Evolutionary conservation across 2,329 filamentous ascomycete species (phyloP), one percentile per base, ranked within the genome.

Genomic region (Chalaropsis ovoidea): DNA sequence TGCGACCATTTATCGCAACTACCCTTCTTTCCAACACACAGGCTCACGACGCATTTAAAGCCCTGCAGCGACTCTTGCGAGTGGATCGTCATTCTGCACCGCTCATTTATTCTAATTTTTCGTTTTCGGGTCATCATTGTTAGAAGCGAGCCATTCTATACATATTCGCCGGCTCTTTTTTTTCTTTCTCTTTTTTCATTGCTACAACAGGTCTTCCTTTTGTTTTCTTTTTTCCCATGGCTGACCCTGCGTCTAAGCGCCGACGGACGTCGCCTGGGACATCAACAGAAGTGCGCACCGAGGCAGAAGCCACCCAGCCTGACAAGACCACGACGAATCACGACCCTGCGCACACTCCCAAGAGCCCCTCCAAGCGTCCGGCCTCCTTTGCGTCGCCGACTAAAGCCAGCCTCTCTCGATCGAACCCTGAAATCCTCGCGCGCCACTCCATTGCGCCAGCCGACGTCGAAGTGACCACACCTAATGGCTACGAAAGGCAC

Each of bases 331-430:
- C 13, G 13, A 10, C 13, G 8, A 41, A 19, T 35, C 27, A 41
- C 24, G 75, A 75, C 43, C 76, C 75, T 66, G 76, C 74, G 65
- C 75, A 74, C 61, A 62, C 41, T 8, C 70, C 70, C 63, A 71
- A 70, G 65, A 70, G 69, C 62, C 70, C 69, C 19, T 70, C 67
- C 4, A 66, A 63, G 24, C 79, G 79, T 0, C 79, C 82, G 0
- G 87, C 85, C 0, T 65, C 64, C 10, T 88, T 85, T 71, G 82
- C 82, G 64, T 87, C 85, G n/a, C 85, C 86, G 0, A 87, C 85
- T 0, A 83, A 80, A 71, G 79, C 85, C 13, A 88, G 84, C 70
- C 74, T 87, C 15, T 78, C 84, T 66, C 81, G 82, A 69, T 80
- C 82, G 61, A 82, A 87, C 68, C 82, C 85, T 0, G 80, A 84